phyloP scores from a whole-genome alignment of 139 green algal genomes.

The Coccomyxa sp. region DNA sequence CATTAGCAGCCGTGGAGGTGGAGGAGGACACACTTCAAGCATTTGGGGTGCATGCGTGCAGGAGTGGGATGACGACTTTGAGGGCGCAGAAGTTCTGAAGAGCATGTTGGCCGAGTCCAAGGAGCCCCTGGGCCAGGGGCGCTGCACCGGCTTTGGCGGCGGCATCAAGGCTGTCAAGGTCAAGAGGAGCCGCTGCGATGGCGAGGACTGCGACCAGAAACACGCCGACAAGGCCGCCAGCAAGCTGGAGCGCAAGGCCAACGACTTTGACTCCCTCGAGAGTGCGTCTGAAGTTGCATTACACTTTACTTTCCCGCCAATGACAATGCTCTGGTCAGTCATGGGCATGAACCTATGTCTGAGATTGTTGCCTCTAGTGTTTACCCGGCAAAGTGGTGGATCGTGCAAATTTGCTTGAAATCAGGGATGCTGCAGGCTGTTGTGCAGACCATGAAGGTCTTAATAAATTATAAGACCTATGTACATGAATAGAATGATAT shows the following conservation, averaged over 20 bases:
- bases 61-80: neutral
- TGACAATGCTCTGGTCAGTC: too few species aligned
- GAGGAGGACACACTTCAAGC: too few species aligned
- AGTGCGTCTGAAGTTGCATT: neutral
- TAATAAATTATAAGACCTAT: too few species aligned
- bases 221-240: neutral
- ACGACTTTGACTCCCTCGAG: neutral
- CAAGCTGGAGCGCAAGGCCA: neutral
- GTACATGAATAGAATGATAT: too few species aligned
- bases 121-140: neutral
- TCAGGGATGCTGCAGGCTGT: too few species aligned
- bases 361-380: too few species aligned
- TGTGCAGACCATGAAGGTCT: too few species aligned
- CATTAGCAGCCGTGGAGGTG: too few species aligned
- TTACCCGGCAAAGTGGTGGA: too few species aligned
- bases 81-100: neutral
- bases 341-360: too few species aligned
- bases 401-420: too few species aligned
- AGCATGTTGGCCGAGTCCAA: neutral
- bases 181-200: neutral
- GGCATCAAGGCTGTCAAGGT: neutral
- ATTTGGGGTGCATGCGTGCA: neutral
- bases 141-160: neutral
- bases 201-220: neutral
- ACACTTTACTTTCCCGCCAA: too few species aligned